Conservation (phyloP, 1,284 basidiomycete species). For the Takashimella tepidaria region DNA sequence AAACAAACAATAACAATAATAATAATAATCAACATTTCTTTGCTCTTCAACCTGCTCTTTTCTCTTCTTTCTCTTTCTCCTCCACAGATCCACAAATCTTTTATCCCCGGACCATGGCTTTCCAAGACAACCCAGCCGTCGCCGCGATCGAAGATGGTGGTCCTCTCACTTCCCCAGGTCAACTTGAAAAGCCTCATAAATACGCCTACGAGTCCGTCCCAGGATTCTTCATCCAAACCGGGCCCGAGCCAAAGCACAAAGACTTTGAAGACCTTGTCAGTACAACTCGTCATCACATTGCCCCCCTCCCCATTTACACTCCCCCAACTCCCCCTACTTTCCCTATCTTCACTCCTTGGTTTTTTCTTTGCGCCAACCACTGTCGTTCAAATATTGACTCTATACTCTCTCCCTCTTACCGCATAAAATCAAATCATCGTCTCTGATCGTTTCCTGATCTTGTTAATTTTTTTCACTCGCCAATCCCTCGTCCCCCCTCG, state of each 20-base stretch:
- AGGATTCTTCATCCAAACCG: conserved; percentile 42
- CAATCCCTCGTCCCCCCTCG: too few species aligned
- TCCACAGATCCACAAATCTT: neutral
- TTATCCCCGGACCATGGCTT: neutral
- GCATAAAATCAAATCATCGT: too few species aligned
- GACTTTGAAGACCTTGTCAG: conserved; percentile 38
- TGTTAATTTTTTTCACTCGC: too few species aligned
- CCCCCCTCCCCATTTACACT: neutral
- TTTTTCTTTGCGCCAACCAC: too few species aligned
- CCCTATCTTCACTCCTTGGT: too few species aligned
- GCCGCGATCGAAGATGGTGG: conserved; percentile 36
- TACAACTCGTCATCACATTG: neutral
- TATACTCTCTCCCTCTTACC: too few species aligned
- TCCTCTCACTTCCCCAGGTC: conserved; percentile 22
- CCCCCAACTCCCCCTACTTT: too few species aligned
- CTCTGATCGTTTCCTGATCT: too few species aligned
- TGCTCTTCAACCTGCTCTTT: neutral
- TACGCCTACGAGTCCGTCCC: conserved; percentile 36
- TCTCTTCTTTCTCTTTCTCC: neutral
- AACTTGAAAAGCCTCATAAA: conserved; percentile 23
- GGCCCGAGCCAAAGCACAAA: conserved; percentile 29
- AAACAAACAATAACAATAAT: too few species aligned
- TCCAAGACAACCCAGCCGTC: conserved; percentile 31
- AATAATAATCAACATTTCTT: neutral
- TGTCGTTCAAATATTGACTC: too few species aligned